Evolutionary conservation across 805 yeast species (phyloP), one percentile per base, ranked within the genome.

Genomic region (Lipomyces sp.): DNA sequence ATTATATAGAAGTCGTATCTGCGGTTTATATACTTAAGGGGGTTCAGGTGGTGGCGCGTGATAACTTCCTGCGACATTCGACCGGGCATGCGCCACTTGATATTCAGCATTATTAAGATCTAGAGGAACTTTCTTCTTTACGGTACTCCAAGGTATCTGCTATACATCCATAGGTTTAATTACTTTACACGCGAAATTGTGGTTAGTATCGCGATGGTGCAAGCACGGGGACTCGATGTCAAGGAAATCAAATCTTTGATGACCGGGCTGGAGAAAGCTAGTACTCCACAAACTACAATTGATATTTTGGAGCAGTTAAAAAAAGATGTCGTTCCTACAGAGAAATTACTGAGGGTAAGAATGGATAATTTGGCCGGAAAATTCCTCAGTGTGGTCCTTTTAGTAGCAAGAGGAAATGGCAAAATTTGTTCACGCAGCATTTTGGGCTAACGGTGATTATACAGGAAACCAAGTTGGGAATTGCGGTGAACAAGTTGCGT

Each of bases 391-490:
- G 24, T n/a, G 48, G 4, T 42, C 7, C 8, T 4, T 42, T 6
- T 18, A 2, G n/a, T 1, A 7, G 24, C 18, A 15, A 39, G 39
- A 42, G 48, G 24, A 42, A 42, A 15, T 42, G 3, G 2, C n/a
- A 13, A 11, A 35, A n/a, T 48, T 56, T 60, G 33, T n/a, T 34
- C 24, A 32, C 18, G 53, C 24, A 6, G 18, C 8, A 15, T 29
- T 15, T 24, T 1, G n/a, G 48, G 5, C 18, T 53, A 30, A 24
- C 18, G 34, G 29, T 18, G 33, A 42, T 32, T 51, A 51, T 29
- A 10, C 62, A 79, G 81, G 96, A 94, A 74, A 95, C 99, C 7
- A 92, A 92, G 77, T 94, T 95, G n/a, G 99, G 99, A 70, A 94
- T 95, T 18, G 94, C 93, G 7, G 98, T 95, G 53, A 95, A 95